phyloP scores from a whole-genome alignment of 1,284 basidiomycete genomes.

The Clitocybe nebularis region DNA sequence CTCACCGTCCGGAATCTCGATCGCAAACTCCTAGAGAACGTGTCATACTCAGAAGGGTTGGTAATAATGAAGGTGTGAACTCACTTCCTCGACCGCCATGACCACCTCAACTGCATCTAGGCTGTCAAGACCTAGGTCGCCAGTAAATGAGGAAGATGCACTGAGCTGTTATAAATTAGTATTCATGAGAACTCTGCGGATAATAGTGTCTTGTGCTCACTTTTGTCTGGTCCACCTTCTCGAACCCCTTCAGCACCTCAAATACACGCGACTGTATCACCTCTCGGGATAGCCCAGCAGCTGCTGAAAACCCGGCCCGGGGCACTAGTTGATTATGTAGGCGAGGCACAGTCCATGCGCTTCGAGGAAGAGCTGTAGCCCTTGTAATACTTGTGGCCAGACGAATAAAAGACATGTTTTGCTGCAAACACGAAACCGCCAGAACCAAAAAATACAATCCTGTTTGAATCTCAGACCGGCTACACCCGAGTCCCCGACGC shows the following conservation, averaged over 20 bases:
- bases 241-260: constrained; percentile 90
- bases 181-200: constrained; percentile 11
- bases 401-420: constrained; percentile 49
- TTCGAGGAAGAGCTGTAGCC: constrained; percentile 34
- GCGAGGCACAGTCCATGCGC: constrained; percentile 24
- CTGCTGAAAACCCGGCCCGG: constrained; percentile 71
- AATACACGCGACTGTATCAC: constrained; percentile 81
- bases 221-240: constrained; percentile 89
- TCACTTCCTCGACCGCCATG: constrained; percentile 98
- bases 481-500: not conserved
- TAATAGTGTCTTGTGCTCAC: constrained; percentile 35
- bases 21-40: constrained; percentile 67
- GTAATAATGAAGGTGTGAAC: constrained; percentile 13
- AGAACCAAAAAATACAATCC: no score
- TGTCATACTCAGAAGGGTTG: constrained; percentile 5
- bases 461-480: not conserved
- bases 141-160: constrained; percentile 72
- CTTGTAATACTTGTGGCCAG: constrained; percentile 41
- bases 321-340: constrained; percentile 27
- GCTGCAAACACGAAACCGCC: no score
- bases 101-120: constrained; percentile 98
- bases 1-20: constrained; percentile 96
- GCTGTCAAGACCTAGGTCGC: constrained; percentile 94
- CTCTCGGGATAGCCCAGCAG: constrained; percentile 69
- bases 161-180: constrained; percentile 56